Conservation (phyloP, 2,329 filamentous ascomycete species). For the Tolypocladium endophyticum region DNA sequence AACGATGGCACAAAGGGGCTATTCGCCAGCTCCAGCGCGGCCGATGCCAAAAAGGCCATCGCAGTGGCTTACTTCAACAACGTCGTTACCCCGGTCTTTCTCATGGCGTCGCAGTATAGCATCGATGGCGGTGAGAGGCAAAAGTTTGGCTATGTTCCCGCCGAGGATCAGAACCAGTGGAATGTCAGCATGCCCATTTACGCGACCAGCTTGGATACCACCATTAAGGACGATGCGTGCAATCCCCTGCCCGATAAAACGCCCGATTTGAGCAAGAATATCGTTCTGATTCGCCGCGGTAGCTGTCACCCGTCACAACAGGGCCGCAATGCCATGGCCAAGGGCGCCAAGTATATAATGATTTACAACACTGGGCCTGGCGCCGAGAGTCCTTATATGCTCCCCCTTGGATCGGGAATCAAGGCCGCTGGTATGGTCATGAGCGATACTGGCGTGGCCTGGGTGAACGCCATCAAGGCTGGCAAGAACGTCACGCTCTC, state of each 20-base stretch:
- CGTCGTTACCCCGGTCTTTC: slow-evolving; percentile 27
- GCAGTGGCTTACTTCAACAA: slow-evolving; percentile 42
- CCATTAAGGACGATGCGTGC: slow-evolving; percentile 39
- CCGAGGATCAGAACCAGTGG: slow-evolving; percentile 26
- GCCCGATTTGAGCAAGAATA: slow-evolving; percentile 45
- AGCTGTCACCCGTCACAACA: slow-evolving; percentile 41
- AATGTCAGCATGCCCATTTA: slow-evolving; percentile 36
- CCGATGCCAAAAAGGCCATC: slow-evolving; percentile 34
- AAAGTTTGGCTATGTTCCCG: too few species aligned
- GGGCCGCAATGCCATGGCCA: slow-evolving; percentile 37
- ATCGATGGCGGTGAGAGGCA: slow-evolving; percentile 20
- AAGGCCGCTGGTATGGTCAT: too few species aligned
- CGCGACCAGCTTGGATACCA: slow-evolving; percentile 37
- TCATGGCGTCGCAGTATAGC: slow-evolving; percentile 28
- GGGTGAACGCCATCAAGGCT: slow-evolving; percentile 19
- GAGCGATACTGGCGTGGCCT: too few species aligned
- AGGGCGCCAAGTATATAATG: slow-evolving; percentile 49
- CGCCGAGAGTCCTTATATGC: too few species aligned
- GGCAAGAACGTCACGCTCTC: slow-evolving; percentile 25
- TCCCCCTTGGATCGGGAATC: too few species aligned
- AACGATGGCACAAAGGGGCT: slow-evolving; percentile 35
- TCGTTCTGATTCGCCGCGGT: slow-evolving; percentile 51
- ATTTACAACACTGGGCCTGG: slow-evolving; percentile 45
- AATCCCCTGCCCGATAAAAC: slow-evolving; percentile 32
- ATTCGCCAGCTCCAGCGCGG: slow-evolving; percentile 38